Evolutionary conservation across 2,329 filamentous ascomycete genomes (phyloP), one percentile per base, ranked within the genome.

Genomic region (Rugonectria rugulosa): DNA sequence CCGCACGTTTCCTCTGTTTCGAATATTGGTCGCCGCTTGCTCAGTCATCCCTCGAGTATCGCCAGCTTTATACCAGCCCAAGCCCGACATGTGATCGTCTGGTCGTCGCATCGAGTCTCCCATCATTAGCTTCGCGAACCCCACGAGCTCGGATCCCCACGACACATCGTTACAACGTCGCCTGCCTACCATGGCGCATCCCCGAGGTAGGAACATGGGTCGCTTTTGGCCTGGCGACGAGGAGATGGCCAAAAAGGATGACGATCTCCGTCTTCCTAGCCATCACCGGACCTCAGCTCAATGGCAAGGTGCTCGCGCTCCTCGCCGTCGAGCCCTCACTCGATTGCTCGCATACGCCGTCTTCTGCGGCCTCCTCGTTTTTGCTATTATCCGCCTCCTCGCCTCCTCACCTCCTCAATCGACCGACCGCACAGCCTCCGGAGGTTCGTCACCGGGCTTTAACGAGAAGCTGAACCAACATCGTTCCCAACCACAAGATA

Each of bases 221-320:
- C 70, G 75, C 56, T 69, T 81, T 49, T 82, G 81, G 71, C 69
- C 78, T 55, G 78, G 74, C 66, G 79, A 85, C 62, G 82, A 84
- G 63, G 81, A 84, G 63, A 73, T 84, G 69, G 80, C 79, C 46
- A 87, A 87, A 72, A 86, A 85, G 72, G 78, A 86, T 68, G 84
- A 87, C 68, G 83, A 87, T 68, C 76, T 79, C 23, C 61, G 63
- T 27, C 24, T 50, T 11, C 64, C 63, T 5, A 59, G 60, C 64
- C 65, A 67, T 62, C 50, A 69, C 14, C 63, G 62, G 56, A 68
- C 62, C 59, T 56, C 60, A 19, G 45, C 52, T 42, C 71, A 72
- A 59, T 82, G 80, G 79, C 72, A 75, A 53, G 59, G 70, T 27
- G 58, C 64, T 17, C 75, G 77, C 17, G 70, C 73, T 11, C 78